Conservation (phyloP, 495 filamentous ascomycete species). For the Pyrenula aspistea region DNA sequence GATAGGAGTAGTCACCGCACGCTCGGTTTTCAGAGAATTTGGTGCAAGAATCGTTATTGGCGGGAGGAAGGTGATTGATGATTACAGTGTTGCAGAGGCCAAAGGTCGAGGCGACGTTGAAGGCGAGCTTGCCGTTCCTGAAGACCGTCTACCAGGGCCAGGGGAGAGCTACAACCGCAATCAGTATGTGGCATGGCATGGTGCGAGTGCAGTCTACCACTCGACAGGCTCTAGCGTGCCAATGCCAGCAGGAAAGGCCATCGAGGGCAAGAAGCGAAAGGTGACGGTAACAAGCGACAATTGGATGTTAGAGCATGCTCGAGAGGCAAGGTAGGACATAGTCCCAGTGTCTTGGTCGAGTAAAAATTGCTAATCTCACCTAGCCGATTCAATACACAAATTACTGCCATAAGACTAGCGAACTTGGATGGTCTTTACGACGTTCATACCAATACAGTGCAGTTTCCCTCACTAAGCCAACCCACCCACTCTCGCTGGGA, state of each 20-base stretch:
- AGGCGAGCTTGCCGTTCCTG: constrained; percentile 81
- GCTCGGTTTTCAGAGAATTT: constrained; percentile 95
- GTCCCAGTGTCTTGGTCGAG: neutral
- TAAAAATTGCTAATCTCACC: constrained; percentile 15
- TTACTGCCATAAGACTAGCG: constrained; percentile 49
- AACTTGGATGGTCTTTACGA: constrained; percentile 76
- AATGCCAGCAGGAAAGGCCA: constrained; percentile 57
- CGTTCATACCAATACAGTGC: constrained; percentile 81
- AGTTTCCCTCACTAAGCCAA: constrained; percentile 79
- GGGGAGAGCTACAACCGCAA: constrained; percentile 83
- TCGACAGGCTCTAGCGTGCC: constrained; percentile 68
- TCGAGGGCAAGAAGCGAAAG: constrained; percentile 64
- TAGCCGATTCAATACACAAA: constrained; percentile 69
- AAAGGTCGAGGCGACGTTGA: constrained; percentile 71
- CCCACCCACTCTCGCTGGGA: constrained; percentile 79
- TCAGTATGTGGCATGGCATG: constrained; percentile 96
- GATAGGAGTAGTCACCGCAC: constrained; percentile 92
- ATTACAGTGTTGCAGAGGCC: constrained; percentile 75
- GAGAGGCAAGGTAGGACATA: constrained; percentile 64
- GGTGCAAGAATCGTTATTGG: constrained; percentile 89
- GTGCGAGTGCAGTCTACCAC: constrained; percentile 90
- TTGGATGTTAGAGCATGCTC: constrained; percentile 92
- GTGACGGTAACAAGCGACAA: constrained; percentile 90
- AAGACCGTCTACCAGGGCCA: constrained; percentile 57
- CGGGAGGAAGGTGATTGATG: constrained; percentile 72